A percentile compares a stretch with the other conserved stretches of the same genome.
These are phyloP conservation scores for Hylodesmum podocarpum DNA, from an alignment of 306 rosid species.

Conservation along the genomic window DNA sequence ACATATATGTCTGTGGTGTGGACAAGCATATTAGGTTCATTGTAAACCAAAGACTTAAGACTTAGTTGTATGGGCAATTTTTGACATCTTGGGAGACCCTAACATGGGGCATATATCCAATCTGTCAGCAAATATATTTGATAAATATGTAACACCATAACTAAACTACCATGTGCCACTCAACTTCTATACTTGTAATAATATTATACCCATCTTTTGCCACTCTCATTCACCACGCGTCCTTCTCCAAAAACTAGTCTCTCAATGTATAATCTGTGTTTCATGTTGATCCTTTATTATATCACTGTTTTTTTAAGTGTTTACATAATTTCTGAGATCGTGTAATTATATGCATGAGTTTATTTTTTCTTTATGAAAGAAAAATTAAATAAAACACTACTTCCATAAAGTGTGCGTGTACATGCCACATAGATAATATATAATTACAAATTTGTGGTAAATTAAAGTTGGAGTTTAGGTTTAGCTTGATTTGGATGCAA, in stretches of 20 bases:
- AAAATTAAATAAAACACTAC: too few relatives aligned
- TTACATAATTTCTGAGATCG: too few relatives aligned
- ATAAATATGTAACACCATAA: background rate
- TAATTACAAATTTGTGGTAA: background rate
- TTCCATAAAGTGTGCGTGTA: background rate
- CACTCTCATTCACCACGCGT: background rate
- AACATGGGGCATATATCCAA: constrained; percentile 6
- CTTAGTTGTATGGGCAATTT: constrained; percentile 7
- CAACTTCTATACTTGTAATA: too few relatives aligned
- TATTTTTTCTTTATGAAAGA: too few relatives aligned
- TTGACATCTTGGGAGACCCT: background rate
- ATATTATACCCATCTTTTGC: background rate
- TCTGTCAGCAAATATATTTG: background rate
- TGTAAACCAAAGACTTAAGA: background rate
- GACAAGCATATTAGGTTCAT: background rate
- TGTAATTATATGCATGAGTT: too few relatives aligned
- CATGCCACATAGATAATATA: background rate
- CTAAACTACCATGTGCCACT: constrained; percentile 6
- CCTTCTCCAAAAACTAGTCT: background rate
- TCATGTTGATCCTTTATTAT: too few relatives aligned
- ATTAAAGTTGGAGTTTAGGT: background rate
- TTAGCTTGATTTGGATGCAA: background rate
- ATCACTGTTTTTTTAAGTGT: too few relatives aligned
- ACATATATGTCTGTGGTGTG: background rate
- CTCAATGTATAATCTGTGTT: too few relatives aligned